phyloP scores from a whole-genome alignment of 208 protist genomes.

The Lotmaria passim region DNA sequence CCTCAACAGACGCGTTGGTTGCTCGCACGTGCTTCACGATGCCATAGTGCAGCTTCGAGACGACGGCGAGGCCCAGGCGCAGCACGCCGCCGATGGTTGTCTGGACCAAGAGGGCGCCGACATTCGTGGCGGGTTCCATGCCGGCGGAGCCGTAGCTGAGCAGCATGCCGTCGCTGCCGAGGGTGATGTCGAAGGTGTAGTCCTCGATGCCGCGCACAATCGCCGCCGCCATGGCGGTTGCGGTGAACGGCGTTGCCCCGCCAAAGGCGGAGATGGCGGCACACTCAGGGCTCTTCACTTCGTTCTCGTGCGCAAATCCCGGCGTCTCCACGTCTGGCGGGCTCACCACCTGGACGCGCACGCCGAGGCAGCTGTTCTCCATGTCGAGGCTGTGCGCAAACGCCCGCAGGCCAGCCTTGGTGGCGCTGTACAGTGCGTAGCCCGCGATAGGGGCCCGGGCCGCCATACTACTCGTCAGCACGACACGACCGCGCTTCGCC shows the following conservation, averaged over 20 bases:
- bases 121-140: conserved; percentile 72
- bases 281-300: conserved; percentile 87
- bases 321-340: conserved; percentile 89
- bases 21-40: conserved; percentile 70
- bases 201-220: conserved; percentile 65
- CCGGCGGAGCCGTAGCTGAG: conserved; percentile 58
- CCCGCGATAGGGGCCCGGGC: conserved; percentile 82
- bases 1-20: conserved; percentile 2
- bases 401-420: conserved; percentile 87
- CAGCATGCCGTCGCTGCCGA: conserved; percentile 70
- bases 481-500: conserved; percentile 60
- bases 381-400: conserved; percentile 88
- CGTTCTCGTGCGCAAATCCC: conserved; percentile 81
- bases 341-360: conserved; percentile 85
- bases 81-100: conserved; percentile 45
- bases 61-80: conserved; percentile 63
- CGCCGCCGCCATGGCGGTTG: conserved; percentile 53
- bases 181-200: conserved; percentile 80
- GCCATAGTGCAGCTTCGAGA: conserved; percentile 75
- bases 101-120: conserved; percentile 56
- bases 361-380: conserved; percentile 79
- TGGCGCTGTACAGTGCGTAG: conserved; percentile 84
- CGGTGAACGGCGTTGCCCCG: conserved; percentile 59
- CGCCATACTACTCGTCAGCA: conserved; percentile 81
- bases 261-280: conserved; percentile 76